Evolutionary conservation across 1,284 basidiomycete genomes (phyloP).

Genomic region (Ceratobasidium sp.): DNA sequence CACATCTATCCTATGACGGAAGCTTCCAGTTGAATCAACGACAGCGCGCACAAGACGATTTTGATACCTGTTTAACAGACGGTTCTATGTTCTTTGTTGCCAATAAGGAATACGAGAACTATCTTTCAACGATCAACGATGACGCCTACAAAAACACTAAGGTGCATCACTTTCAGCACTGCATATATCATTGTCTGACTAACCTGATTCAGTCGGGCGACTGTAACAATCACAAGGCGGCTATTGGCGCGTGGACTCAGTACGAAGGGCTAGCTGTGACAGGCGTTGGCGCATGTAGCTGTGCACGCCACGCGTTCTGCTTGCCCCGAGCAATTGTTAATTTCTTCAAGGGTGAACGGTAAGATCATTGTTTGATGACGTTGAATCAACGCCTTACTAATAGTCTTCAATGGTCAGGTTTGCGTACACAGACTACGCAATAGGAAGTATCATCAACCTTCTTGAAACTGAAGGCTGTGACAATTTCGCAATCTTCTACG

Average conservation of each 20-base stretch:
- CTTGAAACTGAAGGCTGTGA: neutral
- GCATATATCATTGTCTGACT: neutral
- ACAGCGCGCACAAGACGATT: neutral
- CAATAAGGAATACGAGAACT: no score
- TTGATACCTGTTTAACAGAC: constrained; percentile 5
- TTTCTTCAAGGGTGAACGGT: constrained; percentile 15
- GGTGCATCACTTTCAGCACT: neutral
- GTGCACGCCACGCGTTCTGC: constrained; percentile 6
- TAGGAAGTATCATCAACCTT: neutral
- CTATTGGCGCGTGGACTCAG: neutral
- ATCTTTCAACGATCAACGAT: neutral
- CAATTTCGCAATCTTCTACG: constrained; percentile 9
- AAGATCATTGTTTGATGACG: no score
- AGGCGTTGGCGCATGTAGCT: neutral
- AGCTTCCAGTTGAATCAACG: constrained; percentile 14
- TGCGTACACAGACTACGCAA: constrained; percentile 28
- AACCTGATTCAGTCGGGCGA: neutral
- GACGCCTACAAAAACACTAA: neutral
- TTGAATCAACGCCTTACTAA: no score
- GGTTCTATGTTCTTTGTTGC: constrained; percentile 2
- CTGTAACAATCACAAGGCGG: constrained; percentile 23
- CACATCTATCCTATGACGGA: constrained; percentile 2
- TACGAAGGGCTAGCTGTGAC: neutral
- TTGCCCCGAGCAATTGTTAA: neutral
- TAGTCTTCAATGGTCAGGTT: no score